Evolutionary conservation across 1,284 basidiomycete species (phyloP).

Genomic region (Coniferiporia sulphurascens): DNA sequence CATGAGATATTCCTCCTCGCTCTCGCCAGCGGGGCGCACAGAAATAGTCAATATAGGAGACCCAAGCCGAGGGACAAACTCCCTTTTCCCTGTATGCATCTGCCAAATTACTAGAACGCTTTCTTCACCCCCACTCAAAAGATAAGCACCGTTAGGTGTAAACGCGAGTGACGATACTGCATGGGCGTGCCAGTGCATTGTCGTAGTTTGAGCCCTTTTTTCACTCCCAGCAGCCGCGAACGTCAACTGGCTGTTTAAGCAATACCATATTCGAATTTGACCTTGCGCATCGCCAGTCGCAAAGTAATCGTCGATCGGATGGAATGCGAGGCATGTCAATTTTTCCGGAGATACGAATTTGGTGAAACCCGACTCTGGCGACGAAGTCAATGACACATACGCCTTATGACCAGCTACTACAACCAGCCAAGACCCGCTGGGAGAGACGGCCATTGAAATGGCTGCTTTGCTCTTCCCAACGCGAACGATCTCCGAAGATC

Average conservation of each 20-base stretch:
- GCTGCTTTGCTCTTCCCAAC: slow-evolving; percentile 69
- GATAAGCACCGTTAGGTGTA: slow-evolving; percentile 86
- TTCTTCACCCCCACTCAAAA: slow-evolving; percentile 95
- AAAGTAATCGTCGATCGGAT: slow-evolving; percentile 89
- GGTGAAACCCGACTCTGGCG: slow-evolving; percentile 65
- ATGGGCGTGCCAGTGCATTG: slow-evolving; percentile 97
- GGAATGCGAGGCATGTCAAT: slow-evolving; percentile 86
- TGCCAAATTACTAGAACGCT: slow-evolving; percentile 96
- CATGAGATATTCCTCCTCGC: slow-evolving; percentile 85
- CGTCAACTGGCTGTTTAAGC: slow-evolving; percentile 59
- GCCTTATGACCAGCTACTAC: slow-evolving; percentile 78
- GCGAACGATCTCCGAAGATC: slow-evolving; percentile 46
- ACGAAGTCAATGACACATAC: slow-evolving; percentile 63
- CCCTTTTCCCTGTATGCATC: slow-evolving; percentile 77
- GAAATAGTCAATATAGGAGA: slow-evolving; percentile 78
- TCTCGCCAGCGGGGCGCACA: slow-evolving; percentile 39
- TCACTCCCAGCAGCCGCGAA: slow-evolving; percentile 53
- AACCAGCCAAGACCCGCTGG: slow-evolving; percentile 79
- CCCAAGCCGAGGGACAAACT: slow-evolving; percentile 91
- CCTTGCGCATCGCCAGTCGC: slow-evolving; percentile 91
- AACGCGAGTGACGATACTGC: slow-evolving; percentile 88
- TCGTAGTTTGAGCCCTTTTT: slow-evolving; percentile 77
- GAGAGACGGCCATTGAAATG: slow-evolving; percentile 65
- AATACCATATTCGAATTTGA: slow-evolving; percentile 89
- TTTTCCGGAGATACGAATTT: slow-evolving; percentile 79